Evolutionary conservation across 1,284 basidiomycete genomes (phyloP).

Genomic region (Tilletia setariae): DNA sequence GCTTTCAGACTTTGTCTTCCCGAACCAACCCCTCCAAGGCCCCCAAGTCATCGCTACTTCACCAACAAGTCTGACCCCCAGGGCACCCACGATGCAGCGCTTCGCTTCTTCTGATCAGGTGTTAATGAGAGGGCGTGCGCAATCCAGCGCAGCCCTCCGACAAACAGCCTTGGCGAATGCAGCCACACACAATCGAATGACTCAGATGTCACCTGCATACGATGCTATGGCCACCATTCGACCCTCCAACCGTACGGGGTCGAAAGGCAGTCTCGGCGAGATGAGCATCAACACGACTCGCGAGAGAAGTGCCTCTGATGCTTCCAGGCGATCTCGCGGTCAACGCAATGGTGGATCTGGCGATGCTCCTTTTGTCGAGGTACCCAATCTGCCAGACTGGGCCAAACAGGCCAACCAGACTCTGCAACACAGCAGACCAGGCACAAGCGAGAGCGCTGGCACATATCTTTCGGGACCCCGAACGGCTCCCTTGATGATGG

Average conservation of each 20-base stretch:
- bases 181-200: background rate
- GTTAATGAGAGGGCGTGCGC: background rate
- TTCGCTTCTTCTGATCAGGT: conserved; percentile 12
- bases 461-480: background rate
- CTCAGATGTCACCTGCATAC: background rate
- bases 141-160: background rate
- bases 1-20: conserved; percentile 3
- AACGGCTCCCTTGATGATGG: background rate
- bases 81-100: conserved; percentile 1
- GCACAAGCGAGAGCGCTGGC: background rate
- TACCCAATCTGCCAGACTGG: conserved; percentile 10
- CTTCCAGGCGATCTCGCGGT: background rate
- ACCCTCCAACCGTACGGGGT: background rate
- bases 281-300: background rate
- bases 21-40: background rate
- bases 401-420: background rate
- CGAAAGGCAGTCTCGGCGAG: background rate
- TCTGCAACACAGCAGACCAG: background rate
- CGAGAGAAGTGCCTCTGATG: conserved; percentile 1
- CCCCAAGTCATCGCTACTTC: too few relatives aligned
- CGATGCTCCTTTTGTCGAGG: background rate
- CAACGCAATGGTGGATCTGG: background rate
- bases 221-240: background rate
- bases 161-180: conserved; percentile 4
- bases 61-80: background rate